Evolutionary conservation across 371 early-diverging fungal species (phyloP), one percentile per base, ranked within the genome.

Genomic region (Mucor velutinosus): DNA sequence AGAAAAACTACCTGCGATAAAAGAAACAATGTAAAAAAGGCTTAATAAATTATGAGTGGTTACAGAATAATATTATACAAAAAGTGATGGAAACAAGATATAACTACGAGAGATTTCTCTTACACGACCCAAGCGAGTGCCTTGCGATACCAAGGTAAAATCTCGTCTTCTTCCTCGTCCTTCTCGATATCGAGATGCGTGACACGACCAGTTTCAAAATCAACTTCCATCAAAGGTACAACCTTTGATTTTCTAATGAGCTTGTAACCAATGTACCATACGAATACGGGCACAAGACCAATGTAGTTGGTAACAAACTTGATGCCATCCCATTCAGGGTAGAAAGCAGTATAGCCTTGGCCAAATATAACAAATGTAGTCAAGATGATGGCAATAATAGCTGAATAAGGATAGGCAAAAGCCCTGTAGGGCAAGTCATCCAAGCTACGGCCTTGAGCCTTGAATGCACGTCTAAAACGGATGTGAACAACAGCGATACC

Each of bases 401-500:
- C 84, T 33, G 87, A 85, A 64, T 76, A 87, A 4, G 95, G 95
- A 74, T 88, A 93, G 21, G 77, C 78, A 63, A 87, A 85, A 0
- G 94, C 85, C 19, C 64, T 67, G 74, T 89, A 96, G 0, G 95
- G 95, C 49, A 96, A 76, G 27, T 90, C 91, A 0, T 77, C 64
- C 51, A 92, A 66, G 30, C 70, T 67, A 58, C 84, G 84, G 19
- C 90, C 92, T 71, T 96, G 96, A 1, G 82, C 81, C n/a, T 76
- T 72, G 66, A 86, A 92, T 21, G 94, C 95, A 10, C 77, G 82
- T 30, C 95, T 91, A 86, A 96, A 96, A 7, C 95, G 91, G 67
- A 91, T 76, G 69, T 95, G 94, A 27, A 88, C 86, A 65, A 88
- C 73, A 7, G 86, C 80, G 65, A 96, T 95, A 65, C 87, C 86